Base-by-base conservation (phyloP, 192 early-diverging fungal species). In the Pilaira anomala region DNA sequence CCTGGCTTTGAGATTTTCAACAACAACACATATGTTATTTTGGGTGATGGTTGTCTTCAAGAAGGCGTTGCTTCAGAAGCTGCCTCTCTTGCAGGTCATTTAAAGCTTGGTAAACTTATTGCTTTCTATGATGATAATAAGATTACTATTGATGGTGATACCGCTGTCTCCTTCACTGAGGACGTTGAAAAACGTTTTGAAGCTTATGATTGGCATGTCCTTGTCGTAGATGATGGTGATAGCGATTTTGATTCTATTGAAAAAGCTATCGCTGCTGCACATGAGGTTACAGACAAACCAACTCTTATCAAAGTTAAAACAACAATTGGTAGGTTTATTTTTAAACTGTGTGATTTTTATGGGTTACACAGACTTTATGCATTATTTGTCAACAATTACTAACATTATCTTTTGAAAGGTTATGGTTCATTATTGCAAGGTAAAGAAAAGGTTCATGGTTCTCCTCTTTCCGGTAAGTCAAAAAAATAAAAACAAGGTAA, bases 31-130 rank as follows among this genome's bases (percentile, higher is more conserved):
- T 97, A 85, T 45, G 76, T 82, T 25, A 87, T 99, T 62, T 64
- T 83, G 28, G 97, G 97, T 63, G 97, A 99, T 73, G 97, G 97
- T 56, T 99, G 97, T 80, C 72, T 99, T 55, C 97, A 99, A 79
- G 97, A 99, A 77, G 97, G 97, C 84, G 91, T 99, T 42, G 78
- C 90, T 25, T 85, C 90, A 21, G 97, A 98, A 76, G 90, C 97
- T 24, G 81, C 80, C 52, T 68, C 66, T 12, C 16, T 61, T 52
- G 70, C 70, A 51, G 70, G 70, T 46, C 92, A 97, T 58, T 76
- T 91, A 67, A 75, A 96, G 78, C 82, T 98, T 22, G 95, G 96
- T 68, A 96, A 96, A 68, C 82, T 98, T 48, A 93, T 97, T 68
- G 88, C 85, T 25, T 73, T 98, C 44, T 98, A 98, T 76, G 97